phyloP scores from a whole-genome alignment of 202 grass and related monocot genomes.

The Bolboschoenoplectus hybrid region DNA sequence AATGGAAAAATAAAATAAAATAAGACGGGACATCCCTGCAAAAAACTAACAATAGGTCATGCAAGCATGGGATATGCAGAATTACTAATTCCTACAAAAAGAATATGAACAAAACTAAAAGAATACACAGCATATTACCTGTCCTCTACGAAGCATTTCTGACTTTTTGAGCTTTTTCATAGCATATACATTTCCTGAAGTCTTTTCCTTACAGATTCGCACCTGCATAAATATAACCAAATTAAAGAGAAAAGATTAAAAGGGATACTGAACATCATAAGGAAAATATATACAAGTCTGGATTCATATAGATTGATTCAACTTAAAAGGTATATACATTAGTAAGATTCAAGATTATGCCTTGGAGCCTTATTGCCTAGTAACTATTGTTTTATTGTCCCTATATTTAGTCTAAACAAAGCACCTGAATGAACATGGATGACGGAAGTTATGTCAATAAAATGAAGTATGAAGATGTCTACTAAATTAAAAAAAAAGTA shows the following conservation, averaged over 20 bases:
- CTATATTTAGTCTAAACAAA: constrained; percentile 12
- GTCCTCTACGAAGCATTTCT: constrained; percentile 99
- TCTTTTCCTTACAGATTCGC: constrained; percentile 90
- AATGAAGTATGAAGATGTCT: background rate
- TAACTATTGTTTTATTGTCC: constrained; percentile 1
- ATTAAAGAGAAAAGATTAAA: background rate
- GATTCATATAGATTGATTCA: constrained; percentile 10
- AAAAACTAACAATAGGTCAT: background rate
- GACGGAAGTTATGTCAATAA: background rate
- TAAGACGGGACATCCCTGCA: background rate
- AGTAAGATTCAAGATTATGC: background rate
- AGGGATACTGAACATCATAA: background rate
- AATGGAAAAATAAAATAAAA: background rate
- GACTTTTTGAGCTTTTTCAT: constrained; percentile 99
- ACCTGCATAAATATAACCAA: constrained; percentile 65
- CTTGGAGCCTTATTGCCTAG: background rate
- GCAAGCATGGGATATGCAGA: background rate
- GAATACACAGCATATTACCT: constrained; percentile 64
- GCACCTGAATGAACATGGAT: background rate
- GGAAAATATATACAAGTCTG: constrained; percentile 8
- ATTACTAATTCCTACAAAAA: background rate
- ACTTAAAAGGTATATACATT: background rate
- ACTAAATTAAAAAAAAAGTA: background rate
- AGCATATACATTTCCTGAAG: constrained; percentile 77
- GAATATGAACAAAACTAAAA: constrained; percentile 5